Conservation (phyloP, 805 yeast genomes). For the Lipomyces japonicus region DNA sequence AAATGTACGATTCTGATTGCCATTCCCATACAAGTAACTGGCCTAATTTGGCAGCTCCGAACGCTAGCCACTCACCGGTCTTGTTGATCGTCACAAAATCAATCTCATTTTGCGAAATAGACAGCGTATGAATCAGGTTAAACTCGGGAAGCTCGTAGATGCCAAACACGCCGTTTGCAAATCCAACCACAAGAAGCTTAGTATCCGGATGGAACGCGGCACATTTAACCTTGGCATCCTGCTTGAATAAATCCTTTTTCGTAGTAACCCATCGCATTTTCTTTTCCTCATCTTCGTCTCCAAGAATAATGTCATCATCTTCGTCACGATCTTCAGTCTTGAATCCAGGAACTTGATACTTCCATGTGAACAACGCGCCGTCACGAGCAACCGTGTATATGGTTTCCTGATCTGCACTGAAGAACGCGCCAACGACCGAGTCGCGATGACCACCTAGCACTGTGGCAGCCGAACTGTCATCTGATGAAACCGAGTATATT, state of each 20-base stretch:
- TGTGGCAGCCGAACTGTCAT: conserved; percentile 72
- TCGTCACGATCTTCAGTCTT: conserved; percentile 47
- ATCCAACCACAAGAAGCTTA: conserved; percentile 80
- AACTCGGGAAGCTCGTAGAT: conserved; percentile 83
- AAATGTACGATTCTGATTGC: conserved; percentile 94
- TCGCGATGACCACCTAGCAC: conserved; percentile 91
- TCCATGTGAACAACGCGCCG: conserved; percentile 93
- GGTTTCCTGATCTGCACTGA: conserved; percentile 79
- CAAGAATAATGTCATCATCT: conserved; percentile 41
- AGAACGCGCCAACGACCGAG: conserved; percentile 80
- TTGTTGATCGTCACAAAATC: conserved; percentile 74
- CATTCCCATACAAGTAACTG: conserved; percentile 95
- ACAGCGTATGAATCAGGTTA: conserved; percentile 73
- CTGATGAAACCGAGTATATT: conserved; percentile 69
- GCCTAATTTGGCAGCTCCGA: conserved; percentile 88
- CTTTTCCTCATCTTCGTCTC: conserved; percentile 37
- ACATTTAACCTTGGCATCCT: conserved; percentile 67
- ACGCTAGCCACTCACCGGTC: conserved; percentile 95
- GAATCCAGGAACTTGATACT: conserved; percentile 57
- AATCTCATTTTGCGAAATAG: conserved; percentile 88
- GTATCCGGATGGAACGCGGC: conserved; percentile 75
- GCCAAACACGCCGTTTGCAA: conserved; percentile 83
- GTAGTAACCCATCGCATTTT: conserved; percentile 73
- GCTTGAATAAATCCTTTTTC: conserved; percentile 69
- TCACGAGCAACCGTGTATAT: conserved; percentile 91